Evolutionary conservation across 2,329 filamentous ascomycete species (phyloP).

Genomic region (Colletotrichum horii): DNA sequence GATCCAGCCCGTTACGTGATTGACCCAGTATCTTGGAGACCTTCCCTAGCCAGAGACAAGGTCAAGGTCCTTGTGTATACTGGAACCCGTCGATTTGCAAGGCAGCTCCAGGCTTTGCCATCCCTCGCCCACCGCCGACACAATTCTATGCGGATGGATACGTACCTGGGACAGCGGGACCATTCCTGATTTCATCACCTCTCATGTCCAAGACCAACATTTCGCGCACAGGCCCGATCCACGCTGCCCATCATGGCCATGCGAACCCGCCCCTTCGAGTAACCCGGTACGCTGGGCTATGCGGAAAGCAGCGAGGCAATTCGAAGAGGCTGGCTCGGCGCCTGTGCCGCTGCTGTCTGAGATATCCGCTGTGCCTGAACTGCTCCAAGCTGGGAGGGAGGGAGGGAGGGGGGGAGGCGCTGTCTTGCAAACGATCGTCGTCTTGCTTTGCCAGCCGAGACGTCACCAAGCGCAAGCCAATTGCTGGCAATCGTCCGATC

Average conservation of each 20-base stretch:
- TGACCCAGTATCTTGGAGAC: conserved; percentile 20
- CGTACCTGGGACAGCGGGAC: neutral
- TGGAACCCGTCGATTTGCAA: neutral
- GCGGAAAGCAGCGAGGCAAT: neutral
- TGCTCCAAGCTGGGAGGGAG: neutral
- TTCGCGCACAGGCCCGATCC: conserved; percentile 1
- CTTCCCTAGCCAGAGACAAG: neutral
- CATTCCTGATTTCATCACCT: conserved; percentile 13
- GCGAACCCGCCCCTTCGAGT: conserved; percentile 1
- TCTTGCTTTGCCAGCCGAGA: neutral
- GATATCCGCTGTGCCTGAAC: neutral
- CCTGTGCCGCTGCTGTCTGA: neutral
- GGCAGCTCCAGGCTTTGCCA: neutral
- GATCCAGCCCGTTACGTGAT: conserved; percentile 21
- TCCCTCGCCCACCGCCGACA: neutral
- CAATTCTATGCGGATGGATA: neutral
- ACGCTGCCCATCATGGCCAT: neutral
- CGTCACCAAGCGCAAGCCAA: conserved; percentile 12
- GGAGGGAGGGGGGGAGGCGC: neutral
- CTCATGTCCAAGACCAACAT: neutral
- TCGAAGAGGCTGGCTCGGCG: neutral
- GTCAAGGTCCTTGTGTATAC: neutral
- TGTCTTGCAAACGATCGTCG: neutral
- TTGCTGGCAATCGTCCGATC: neutral
- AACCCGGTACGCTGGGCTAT: neutral